Conservation (phyloP, 108 stramenopile genomes). For the Pseudonitzschia multistriata region DNA sequence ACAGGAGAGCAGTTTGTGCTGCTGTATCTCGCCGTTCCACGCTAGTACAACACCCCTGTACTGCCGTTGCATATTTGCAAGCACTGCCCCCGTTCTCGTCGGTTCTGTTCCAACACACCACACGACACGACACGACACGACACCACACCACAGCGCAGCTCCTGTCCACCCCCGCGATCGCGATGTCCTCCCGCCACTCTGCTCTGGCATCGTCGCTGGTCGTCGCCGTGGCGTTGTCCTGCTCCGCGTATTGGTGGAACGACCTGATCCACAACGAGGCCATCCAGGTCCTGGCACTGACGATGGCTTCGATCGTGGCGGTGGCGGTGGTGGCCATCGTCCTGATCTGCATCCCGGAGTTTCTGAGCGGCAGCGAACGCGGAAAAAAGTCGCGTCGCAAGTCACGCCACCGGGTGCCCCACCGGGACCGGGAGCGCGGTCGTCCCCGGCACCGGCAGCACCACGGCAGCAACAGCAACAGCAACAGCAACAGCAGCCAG, state of each 20-base stretch:
- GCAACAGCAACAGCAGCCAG: background rate
- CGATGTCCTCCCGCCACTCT: too few relatives aligned
- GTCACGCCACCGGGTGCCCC: background rate
- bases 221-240: background rate
- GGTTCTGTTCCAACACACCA: too few relatives aligned
- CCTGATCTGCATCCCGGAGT: slow-evolving; percentile 9
- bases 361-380: background rate
- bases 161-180: too few relatives aligned
- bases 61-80: too few relatives aligned
- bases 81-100: too few relatives aligned
- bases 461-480: background rate
- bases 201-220: background rate
- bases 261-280: background rate
- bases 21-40: too few relatives aligned
- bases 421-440: background rate
- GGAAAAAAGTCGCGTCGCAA: background rate
- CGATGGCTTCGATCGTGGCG: background rate
- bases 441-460: background rate
- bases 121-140: too few relatives aligned
- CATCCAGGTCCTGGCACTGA: background rate
- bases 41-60: too few relatives aligned
- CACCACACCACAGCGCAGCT: too few relatives aligned
- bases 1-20: too few relatives aligned
- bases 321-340: background rate
- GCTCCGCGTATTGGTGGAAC: background rate